Base-by-base conservation (phyloP, 2,329 filamentous ascomycete species). In the Achaetomium macrosporum region DNA sequence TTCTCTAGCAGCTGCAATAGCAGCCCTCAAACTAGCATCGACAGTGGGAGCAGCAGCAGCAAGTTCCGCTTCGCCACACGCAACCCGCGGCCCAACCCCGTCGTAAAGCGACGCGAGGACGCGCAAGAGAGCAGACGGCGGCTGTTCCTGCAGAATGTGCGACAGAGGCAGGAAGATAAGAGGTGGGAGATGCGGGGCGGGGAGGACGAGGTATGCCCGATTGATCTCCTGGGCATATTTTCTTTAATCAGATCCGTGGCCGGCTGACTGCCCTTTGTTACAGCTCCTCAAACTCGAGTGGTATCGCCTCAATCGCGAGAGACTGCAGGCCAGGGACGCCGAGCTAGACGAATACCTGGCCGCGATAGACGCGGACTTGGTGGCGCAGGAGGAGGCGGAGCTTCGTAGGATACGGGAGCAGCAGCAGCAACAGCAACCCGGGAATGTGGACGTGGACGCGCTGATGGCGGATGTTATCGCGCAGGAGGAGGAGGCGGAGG, bases 111-210 rank as follows among this genome's bases (percentile, higher is more conserved):
- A 55, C 76, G 81, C 47, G 80, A 90, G 64, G 81, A 80, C 16
- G 74, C 75, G 0, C 80, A 83, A 51, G 83, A 88, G 64, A 74
- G 78, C 50, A 73, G 88, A 53, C 74, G 87, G 43, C 78, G 79
- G 31, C 72, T 86, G 51, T 92, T 92, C 61, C 70, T 92, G 54
- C 81, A 83, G 64, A 86, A 77, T 47, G 82, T 87, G 16, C 74
- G 81, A 54, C 77, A 82, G 61, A 76, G 79, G 39, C 71, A 76
- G 2, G 81, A 85, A 40, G 80, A 87, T 29, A 77, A 72, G 61
- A 70, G 72, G 19, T 85, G 82, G 76, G 74, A 79, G 61, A 72
- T 76, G 47, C 72, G 83, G 58, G 82, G 83, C 25, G 81, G 83
- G 2, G 83, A 86, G 61, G 81, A 84, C 60, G 78, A 81, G 66